A percentile compares a stretch with the other conserved stretches of the same genome.
Conservation (phyloP, 352 stramenopile species). For the Pythium pyrilobum region DNA sequence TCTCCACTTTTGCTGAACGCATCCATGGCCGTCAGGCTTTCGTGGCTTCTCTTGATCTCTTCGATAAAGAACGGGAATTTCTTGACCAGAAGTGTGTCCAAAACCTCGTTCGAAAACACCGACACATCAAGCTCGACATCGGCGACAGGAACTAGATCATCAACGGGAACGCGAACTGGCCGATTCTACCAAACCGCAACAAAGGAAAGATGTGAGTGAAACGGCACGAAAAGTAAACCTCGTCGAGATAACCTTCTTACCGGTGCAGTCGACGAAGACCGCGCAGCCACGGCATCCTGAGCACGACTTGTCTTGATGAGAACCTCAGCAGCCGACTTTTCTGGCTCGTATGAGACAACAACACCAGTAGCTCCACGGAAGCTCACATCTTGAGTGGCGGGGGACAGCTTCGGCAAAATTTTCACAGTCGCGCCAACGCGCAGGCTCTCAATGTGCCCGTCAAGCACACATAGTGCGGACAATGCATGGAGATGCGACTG, state of each 20-base stretch:
- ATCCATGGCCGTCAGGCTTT: conserved; percentile 47
- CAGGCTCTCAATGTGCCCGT: conserved; percentile 81
- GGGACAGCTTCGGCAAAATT: conserved; percentile 70
- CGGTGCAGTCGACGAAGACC: conserved; percentile 9
- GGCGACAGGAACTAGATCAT: conserved; percentile 72
- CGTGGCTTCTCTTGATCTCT: conserved; percentile 72
- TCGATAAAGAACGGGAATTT: conserved; percentile 73
- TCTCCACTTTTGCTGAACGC: conserved; percentile 28
- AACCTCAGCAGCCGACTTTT: conserved; percentile 81
- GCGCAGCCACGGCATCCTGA: conserved; percentile 22
- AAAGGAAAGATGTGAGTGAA: neutral
- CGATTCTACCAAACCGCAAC: conserved; percentile 38
- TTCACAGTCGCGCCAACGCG: conserved; percentile 79
- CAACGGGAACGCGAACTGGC: conserved; percentile 74
- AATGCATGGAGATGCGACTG: conserved; percentile 55
- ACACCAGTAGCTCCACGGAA: conserved; percentile 70
- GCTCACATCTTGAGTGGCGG: conserved; percentile 63
- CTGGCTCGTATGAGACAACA: conserved; percentile 71
- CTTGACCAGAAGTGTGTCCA: conserved; percentile 61
- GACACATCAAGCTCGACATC: conserved; percentile 67
- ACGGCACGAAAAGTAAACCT: too few relatives aligned
- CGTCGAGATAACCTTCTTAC: too few relatives aligned
- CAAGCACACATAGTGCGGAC: conserved; percentile 73
- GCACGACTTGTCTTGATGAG: conserved; percentile 39
- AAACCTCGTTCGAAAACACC: conserved; percentile 62